Evolutionary conservation across 2,329 filamentous ascomycete species (phyloP).

Genomic region (Macroventuria anomochaeta): DNA sequence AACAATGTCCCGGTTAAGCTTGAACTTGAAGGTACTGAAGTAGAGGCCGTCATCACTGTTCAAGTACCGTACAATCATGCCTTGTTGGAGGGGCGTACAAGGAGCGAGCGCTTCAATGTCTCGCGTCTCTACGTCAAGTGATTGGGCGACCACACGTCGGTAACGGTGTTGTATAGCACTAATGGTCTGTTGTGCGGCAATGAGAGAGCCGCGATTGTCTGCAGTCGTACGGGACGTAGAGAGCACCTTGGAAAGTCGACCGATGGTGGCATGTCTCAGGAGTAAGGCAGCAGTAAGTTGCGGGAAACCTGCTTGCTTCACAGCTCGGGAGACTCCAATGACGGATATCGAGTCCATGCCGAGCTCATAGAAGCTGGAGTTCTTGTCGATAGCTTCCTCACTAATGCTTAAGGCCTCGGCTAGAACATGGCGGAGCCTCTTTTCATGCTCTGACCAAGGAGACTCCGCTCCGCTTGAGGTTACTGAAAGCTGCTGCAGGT

Average conservation of each 20-base stretch:
- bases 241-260: slow-evolving; percentile 47
- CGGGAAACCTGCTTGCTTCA: slow-evolving; percentile 69
- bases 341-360: slow-evolving; percentile 89
- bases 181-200: slow-evolving; percentile 66
- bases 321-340: slow-evolving; percentile 68
- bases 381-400: slow-evolving; percentile 54
- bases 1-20: slow-evolving; percentile 57
- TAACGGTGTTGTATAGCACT: slow-evolving; percentile 70
- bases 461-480: slow-evolving; percentile 23
- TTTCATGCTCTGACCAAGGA: slow-evolving; percentile 46
- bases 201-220: slow-evolving; percentile 37
- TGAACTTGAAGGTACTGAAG: slow-evolving; percentile 76
- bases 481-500: slow-evolving; percentile 63
- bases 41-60: slow-evolving; percentile 67
- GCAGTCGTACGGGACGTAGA: slow-evolving; percentile 24
- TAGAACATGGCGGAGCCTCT: slow-evolving; percentile 63
- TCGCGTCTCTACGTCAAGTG: slow-evolving; percentile 58
- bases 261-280: slow-evolving; percentile 62
- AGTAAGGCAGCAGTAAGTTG: slow-evolving; percentile 69
- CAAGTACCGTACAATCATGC: slow-evolving; percentile 77
- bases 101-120: slow-evolving; percentile 77
- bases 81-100: slow-evolving; percentile 85
- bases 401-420: slow-evolving; percentile 59
- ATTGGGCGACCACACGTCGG: slow-evolving; percentile 58
- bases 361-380: slow-evolving; percentile 79